Evolutionary conservation across 371 early-diverging fungal genomes (phyloP).

Genomic region (Encephalitozoon cuniculi): DNA sequence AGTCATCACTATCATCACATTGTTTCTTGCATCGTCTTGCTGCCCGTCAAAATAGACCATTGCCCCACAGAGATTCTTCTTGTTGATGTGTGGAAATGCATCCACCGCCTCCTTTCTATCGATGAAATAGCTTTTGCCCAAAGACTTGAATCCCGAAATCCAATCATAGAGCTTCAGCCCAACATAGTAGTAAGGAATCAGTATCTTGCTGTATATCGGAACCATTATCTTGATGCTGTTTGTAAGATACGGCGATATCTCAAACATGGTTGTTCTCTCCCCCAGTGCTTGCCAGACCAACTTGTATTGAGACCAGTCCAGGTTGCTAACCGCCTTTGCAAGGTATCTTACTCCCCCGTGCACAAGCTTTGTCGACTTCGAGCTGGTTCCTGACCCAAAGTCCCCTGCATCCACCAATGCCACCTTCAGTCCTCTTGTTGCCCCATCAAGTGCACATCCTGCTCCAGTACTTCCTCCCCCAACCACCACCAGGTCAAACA

Average conservation of each 20-base stretch:
- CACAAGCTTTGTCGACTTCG: slow-evolving; percentile 88
- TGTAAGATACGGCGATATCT: slow-evolving; percentile 85
- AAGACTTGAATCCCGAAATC: slow-evolving; percentile 76
- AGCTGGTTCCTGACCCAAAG: slow-evolving; percentile 85
- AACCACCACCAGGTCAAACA: slow-evolving; percentile 76
- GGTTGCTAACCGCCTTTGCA: slow-evolving; percentile 85
- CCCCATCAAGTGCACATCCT: slow-evolving; percentile 89
- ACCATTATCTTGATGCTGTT: slow-evolving; percentile 84
- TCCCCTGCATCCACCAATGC: slow-evolving; percentile 91
- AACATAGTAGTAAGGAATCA: slow-evolving; percentile 87
- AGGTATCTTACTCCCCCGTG: slow-evolving; percentile 98
- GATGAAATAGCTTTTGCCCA: slow-evolving; percentile 76
- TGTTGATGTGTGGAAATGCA: slow-evolving; percentile 83
- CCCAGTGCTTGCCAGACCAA: slow-evolving; percentile 87
- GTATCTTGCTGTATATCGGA: slow-evolving; percentile 84
- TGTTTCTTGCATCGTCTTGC: slow-evolving; percentile 92
- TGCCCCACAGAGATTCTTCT: slow-evolving; percentile 77
- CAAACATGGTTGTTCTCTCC: slow-evolving; percentile 82
- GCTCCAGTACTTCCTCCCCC: slow-evolving; percentile 96
- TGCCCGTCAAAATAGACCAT: slow-evolving; percentile 94
- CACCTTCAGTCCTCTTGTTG: slow-evolving; percentile 82
- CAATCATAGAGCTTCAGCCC: slow-evolving; percentile 88
- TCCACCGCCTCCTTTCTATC: slow-evolving; percentile 73
- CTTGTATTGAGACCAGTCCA: slow-evolving; percentile 87
- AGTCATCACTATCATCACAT: slow-evolving; percentile 83